Conservation (phyloP, 768 basidiomycete species). For the Suillus bovinus region DNA sequence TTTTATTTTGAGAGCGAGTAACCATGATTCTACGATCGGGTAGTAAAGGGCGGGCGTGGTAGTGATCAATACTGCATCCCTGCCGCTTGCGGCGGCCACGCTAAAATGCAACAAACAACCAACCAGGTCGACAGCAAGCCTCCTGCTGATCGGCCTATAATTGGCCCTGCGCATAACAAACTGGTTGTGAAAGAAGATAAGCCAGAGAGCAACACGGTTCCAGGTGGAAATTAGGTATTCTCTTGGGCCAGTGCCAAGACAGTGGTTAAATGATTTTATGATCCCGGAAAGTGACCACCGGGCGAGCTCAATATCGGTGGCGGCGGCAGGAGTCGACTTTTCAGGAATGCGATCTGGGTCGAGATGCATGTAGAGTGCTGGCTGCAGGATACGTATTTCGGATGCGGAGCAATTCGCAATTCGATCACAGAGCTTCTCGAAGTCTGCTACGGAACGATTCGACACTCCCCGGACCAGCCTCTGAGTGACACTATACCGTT, state of each 20-base stretch:
- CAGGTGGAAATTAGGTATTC: background rate
- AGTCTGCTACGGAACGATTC: background rate
- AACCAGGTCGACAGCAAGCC: too few relatives aligned
- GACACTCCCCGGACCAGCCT: background rate
- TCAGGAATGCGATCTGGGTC: background rate
- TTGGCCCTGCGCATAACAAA: background rate
- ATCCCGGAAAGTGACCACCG: background rate
- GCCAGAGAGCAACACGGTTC: background rate
- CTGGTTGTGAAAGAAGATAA: background rate
- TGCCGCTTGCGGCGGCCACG: too few relatives aligned
- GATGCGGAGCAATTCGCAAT: background rate
- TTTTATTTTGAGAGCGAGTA: background rate
- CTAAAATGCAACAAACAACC: background rate
- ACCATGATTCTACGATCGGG: background rate
- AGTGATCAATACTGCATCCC: too few relatives aligned
- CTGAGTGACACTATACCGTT: background rate
- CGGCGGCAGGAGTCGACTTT: background rate
- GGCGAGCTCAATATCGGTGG: constrained; percentile 1
- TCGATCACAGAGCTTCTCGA: background rate
- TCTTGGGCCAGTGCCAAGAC: background rate
- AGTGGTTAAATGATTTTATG: background rate
- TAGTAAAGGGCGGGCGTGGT: background rate
- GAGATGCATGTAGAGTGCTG: background rate
- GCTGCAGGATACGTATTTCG: background rate
- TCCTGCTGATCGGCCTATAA: background rate